Base-by-base conservation (phyloP, 441 rosid genomes). In the Gossypium laxum region DNA sequence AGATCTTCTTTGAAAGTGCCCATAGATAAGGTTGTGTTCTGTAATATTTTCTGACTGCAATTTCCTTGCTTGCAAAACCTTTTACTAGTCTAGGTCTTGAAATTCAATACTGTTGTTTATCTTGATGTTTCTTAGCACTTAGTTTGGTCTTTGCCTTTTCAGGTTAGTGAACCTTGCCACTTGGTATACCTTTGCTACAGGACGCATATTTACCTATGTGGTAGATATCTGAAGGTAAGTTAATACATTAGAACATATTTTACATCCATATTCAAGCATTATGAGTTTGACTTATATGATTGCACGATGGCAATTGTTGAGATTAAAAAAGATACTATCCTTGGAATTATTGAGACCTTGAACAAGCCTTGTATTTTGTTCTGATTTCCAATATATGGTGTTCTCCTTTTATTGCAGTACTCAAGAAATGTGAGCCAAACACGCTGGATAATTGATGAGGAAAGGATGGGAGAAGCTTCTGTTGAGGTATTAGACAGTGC, bases 381-480 rank as follows among this genome's bases (percentile, higher is more conserved):
- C 45, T 69, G 28, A 65, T 5, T 73, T 63, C 34, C 38, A 65
- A 1, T 51, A 8, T 72, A 43, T 62, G 26, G 26, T 51, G 21
- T 38, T 19, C n/a, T 50, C 63, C 32, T 30, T 71, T 30, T 64
- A 12, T 77, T 80, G 74, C 79, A 93, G 97, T 90, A 84, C 82
- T 93, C 98, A 0, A 90, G 98, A 83, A 93, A 90, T 77, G 96
- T 93, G 62, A 93, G 96, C 81, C 98, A 93, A 82, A 69, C 97
- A 58, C 83, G 95, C 62, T 93, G 98, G 98, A 91, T 93, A 66
- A 93, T 91, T 78, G 98, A 87, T 74, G 96, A 91, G 34, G 98
- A 91, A 80, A 90, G 98, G 83, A 90, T 81, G 93, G 98, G 98
- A 19, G 97, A 91, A 72, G 91, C 96, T 38, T 93, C 97, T 57